Evolutionary conservation across 192 early-diverging fungal species (phyloP).

Genomic region (Radiomyces spectabilis): DNA sequence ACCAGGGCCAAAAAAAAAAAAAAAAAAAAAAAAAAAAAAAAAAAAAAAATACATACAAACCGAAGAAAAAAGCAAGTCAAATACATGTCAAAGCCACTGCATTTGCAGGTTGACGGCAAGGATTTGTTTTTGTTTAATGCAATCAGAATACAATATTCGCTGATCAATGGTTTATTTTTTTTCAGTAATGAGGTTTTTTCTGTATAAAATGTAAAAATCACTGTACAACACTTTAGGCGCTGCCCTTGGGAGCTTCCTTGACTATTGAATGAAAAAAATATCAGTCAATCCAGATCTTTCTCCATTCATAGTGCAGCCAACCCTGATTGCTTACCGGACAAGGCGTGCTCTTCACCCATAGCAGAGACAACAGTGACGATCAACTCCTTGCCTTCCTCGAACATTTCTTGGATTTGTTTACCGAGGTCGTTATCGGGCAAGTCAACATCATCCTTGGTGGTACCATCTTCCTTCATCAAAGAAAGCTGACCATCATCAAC

Average conservation of each 20-base stretch:
- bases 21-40: not conserved
- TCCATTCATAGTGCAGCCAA: no score
- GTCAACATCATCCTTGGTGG: conserved; percentile 96
- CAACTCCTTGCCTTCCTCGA: conserved; percentile 67
- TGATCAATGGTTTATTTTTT: no score
- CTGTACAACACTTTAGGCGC: no score
- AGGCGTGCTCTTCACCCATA: conserved; percentile 89
- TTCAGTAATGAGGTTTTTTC: no score
- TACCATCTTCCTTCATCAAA: conserved; percentile 71
- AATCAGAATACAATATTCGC: no score
- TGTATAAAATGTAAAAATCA: no score
- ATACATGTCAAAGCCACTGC: not conserved
- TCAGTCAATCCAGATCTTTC: no score
- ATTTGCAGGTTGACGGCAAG: not conserved
- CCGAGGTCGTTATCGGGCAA: conserved; percentile 81
- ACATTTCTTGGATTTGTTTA: conserved; percentile 61
- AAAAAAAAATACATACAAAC: not conserved
- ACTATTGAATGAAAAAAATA: no score
- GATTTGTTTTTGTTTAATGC: not conserved
- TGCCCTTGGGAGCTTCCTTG: no score
- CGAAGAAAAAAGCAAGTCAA: not conserved
- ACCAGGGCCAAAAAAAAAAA: no score
- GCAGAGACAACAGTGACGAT: conserved; percentile 78
- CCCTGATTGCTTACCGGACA: conserved; percentile 65
- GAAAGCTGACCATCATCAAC: conserved; percentile 88